Conservation (phyloP, 495 filamentous ascomycete genomes). For the Penicillium canescens region DNA sequence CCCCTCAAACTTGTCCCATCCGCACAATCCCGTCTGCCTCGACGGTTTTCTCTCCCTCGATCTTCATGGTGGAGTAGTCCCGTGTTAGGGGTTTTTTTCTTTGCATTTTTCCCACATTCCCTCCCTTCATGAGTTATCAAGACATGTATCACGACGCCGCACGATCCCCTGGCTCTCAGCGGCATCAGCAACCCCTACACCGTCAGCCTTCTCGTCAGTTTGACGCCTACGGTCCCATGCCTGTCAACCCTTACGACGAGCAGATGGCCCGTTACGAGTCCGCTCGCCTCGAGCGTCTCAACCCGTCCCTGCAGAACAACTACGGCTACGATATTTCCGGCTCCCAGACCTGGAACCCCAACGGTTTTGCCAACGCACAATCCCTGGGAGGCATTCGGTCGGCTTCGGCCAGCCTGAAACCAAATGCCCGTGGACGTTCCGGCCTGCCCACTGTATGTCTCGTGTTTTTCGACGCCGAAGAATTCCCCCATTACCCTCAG, state of each 20-base stretch:
- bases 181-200: slow-evolving; percentile 65
- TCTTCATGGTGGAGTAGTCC: slow-evolving; percentile 35
- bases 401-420: slow-evolving; percentile 58
- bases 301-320: slow-evolving; percentile 51
- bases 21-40: slow-evolving; percentile 14
- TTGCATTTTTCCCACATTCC: slow-evolving; percentile 47
- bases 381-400: slow-evolving; percentile 54
- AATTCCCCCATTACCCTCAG: not conserved
- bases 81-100: slow-evolving; percentile 25
- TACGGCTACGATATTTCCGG: slow-evolving; percentile 61
- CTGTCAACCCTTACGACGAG: slow-evolving; percentile 65
- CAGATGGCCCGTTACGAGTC: slow-evolving; percentile 60
- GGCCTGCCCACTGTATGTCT: slow-evolving; percentile 60
- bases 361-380: slow-evolving; percentile 53
- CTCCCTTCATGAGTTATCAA: slow-evolving; percentile 54
- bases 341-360: slow-evolving; percentile 68
- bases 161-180: slow-evolving; percentile 62
- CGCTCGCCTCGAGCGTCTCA: slow-evolving; percentile 60
- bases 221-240: slow-evolving; percentile 62
- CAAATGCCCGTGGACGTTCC: slow-evolving; percentile 51
- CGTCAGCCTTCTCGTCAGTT: slow-evolving; percentile 69
- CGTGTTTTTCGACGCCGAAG: not conserved
- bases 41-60: slow-evolving; percentile 2
- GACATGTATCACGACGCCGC: slow-evolving; percentile 64
- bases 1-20: slow-evolving; percentile 25